Evolutionary conservation across 2,329 filamentous ascomycete species (phyloP).

Genomic region (Gaeumannomyces sp.): DNA sequence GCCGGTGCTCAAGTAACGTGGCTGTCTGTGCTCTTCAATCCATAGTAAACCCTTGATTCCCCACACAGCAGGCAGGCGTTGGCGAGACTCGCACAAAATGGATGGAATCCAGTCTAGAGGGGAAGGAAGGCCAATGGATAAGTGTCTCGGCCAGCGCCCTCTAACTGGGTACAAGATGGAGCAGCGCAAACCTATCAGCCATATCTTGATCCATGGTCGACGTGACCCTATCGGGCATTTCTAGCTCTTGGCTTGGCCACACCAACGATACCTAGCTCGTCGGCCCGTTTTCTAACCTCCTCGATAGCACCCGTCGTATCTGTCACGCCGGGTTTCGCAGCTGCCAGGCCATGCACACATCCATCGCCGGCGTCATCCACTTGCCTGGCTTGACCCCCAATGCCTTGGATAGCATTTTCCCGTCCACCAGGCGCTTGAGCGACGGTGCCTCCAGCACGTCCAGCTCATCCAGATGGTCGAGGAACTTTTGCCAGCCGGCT

Average conservation of each 20-base stretch:
- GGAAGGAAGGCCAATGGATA: no score
- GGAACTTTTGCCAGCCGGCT: conserved; percentile 45
- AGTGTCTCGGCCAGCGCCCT: no score
- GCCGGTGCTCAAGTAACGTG: no score
- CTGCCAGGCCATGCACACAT: conserved; percentile 83
- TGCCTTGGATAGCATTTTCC: conserved; percentile 62
- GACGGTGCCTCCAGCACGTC: conserved; percentile 52
- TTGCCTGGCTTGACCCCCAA: conserved; percentile 66
- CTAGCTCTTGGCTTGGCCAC: neutral
- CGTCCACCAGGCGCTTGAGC: conserved; percentile 64
- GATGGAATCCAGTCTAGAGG: no score
- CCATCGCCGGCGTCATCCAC: conserved; percentile 79
- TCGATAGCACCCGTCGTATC: conserved; percentile 55
- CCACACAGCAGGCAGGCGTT: no score
- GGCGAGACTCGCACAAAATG: no score
- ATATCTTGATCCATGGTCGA: no score
- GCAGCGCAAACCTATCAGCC: no score
- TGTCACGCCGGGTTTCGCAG: conserved; percentile 62
- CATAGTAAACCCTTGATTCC: no score
- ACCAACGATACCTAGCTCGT: conserved; percentile 43
- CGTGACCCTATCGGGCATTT: no score
- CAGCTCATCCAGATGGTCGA: conserved; percentile 48
- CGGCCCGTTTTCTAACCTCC: conserved; percentile 45
- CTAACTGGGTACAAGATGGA: no score
- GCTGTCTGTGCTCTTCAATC: no score